phyloP scores from a whole-genome alignment of 352 stramenopile genomes.

The Globisporangium apiculatum region DNA sequence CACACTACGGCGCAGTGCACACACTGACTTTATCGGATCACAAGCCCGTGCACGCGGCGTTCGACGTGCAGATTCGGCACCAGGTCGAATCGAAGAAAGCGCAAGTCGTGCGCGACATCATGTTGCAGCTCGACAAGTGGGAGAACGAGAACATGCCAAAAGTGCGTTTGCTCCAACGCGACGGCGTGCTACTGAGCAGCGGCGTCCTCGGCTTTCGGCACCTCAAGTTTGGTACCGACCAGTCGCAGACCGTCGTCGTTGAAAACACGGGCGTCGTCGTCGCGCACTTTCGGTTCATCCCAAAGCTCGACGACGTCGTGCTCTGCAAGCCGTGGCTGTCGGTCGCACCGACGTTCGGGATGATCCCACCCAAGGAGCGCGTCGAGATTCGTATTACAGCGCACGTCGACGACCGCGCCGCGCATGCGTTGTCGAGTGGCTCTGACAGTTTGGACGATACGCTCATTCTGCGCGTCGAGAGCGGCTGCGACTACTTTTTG shows the following conservation, averaged over 20 bases:
- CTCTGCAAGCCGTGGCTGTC: constrained; percentile 93
- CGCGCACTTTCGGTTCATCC: constrained; percentile 92
- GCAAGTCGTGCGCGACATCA: constrained; percentile 90
- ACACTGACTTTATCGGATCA: constrained; percentile 97
- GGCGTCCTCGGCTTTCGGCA: constrained; percentile 59
- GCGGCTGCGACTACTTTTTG: constrained; percentile 95
- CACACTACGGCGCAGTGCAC: constrained; percentile 86
- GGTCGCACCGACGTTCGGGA: constrained; percentile 83
- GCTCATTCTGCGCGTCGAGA: constrained; percentile 95
- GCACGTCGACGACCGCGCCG: constrained; percentile 85
- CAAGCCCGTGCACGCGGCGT: constrained; percentile 94
- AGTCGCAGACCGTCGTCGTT: constrained; percentile 57
- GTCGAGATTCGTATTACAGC: constrained; percentile 90
- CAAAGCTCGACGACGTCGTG: constrained; percentile 76
- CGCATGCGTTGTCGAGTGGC: constrained; percentile 85
- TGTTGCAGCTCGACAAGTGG: constrained; percentile 93
- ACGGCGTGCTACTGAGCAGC: constrained; percentile 30
- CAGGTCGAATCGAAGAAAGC: constrained; percentile 88
- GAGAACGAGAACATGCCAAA: constrained; percentile 96
- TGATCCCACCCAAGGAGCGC: constrained; percentile 77
- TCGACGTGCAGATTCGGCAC: constrained; percentile 90
- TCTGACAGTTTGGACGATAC: constrained; percentile 94
- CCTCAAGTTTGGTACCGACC: constrained; percentile 56
- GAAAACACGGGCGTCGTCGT: constrained; percentile 92
- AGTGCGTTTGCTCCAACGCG: constrained; percentile 68